phyloP scores from a whole-genome alignment of 164 flowering plant genomes.

The Magnolia kwangsiensis region DNA sequence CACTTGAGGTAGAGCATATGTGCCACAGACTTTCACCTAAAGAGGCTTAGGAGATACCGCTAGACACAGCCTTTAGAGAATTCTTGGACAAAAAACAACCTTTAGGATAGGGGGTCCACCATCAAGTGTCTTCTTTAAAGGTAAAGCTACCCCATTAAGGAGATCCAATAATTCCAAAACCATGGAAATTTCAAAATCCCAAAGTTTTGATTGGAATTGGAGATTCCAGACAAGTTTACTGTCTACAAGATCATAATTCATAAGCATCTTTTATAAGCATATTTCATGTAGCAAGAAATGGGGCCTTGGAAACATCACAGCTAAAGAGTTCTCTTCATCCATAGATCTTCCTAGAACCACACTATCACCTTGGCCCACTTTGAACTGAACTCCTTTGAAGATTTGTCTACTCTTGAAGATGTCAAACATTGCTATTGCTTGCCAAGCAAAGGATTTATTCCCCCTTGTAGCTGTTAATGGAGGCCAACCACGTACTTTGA shows the following conservation, averaged over 20 bases:
- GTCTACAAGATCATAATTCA: background rate
- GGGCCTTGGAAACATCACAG: too few relatives aligned
- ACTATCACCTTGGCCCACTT: background rate
- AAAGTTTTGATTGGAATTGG: background rate
- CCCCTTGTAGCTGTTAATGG: background rate
- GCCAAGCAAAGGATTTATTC: background rate
- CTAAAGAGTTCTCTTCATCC: background rate
- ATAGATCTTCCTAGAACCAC: background rate
- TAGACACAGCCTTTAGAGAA: background rate
- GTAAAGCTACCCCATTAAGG: too few relatives aligned
- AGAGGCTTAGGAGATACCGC: background rate
- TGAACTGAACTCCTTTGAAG: background rate
- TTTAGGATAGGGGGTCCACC: background rate
- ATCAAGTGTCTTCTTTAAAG: background rate
- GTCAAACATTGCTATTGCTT: background rate
- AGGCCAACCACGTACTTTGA: background rate
- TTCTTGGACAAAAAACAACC: background rate
- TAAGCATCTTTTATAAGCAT: background rate
- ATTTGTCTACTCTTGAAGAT: background rate
- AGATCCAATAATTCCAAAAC: too few relatives aligned
- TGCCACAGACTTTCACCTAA: background rate
- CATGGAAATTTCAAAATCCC: background rate
- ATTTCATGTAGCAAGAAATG: too few relatives aligned
- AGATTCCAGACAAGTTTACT: background rate
- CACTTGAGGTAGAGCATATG: too few relatives aligned